These are phyloP conservation scores for Lachnellula subtilissima DNA, from an alignment of 2,329 filamentous ascomycete genomes.

Conservation along the genomic window DNA sequence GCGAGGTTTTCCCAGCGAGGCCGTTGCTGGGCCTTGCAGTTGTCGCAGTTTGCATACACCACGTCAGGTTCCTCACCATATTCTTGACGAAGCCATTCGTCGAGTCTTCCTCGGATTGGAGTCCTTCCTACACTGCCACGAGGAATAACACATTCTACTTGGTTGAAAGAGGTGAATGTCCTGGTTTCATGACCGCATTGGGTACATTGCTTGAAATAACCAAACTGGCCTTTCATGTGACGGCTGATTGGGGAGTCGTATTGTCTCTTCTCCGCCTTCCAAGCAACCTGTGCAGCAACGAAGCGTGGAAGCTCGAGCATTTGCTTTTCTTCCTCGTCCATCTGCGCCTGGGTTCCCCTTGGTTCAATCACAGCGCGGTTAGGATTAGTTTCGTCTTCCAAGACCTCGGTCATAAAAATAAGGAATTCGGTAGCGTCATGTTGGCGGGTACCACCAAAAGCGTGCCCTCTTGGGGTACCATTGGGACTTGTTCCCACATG, in stretches of 20 bases:
- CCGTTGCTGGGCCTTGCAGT: conserved; percentile 58
- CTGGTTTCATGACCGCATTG: not conserved
- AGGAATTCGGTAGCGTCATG: conserved; percentile 93
- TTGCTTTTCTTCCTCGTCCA: conserved; percentile 43
- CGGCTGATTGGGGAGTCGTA: not conserved
- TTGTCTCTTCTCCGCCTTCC: not conserved
- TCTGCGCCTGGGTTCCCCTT: conserved; percentile 31
- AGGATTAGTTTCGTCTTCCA: conserved; percentile 82
- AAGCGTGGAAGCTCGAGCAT: not conserved
- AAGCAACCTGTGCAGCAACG: not conserved
- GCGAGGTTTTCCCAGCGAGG: conserved; percentile 53
- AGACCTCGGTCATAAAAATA: conserved; percentile 71
- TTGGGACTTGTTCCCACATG: not conserved
- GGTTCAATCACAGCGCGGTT: conserved; percentile 50
- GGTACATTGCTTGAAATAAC: not conserved
- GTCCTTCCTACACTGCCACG: conserved; percentile 44
- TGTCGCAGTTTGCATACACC: conserved; percentile 67
- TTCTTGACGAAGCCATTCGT: conserved; percentile 61
- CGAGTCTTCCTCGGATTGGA: conserved; percentile 32
- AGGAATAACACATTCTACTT: not conserved
- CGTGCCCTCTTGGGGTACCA: conserved; percentile 1
- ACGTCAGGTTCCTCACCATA: conserved; percentile 66
- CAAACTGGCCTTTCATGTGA: not conserved
- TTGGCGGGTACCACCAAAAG: conserved; percentile 67
- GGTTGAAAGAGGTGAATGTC: not conserved